phyloP scores from a whole-genome alignment of 768 basidiomycete genomes.

The Boletus bicolor region DNA sequence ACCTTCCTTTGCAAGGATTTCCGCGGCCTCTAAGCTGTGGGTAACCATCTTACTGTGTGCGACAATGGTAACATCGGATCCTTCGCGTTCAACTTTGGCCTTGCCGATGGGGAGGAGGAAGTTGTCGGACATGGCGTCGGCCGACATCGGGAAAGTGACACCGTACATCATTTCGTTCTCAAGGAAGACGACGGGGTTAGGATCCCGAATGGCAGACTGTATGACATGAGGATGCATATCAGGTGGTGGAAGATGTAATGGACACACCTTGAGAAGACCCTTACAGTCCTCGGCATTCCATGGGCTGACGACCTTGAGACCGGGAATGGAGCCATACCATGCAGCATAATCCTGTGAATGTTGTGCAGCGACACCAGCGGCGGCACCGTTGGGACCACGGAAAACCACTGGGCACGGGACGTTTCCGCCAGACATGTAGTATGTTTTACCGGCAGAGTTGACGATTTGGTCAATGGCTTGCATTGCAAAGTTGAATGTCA shows the following conservation, averaged over 20 bases:
- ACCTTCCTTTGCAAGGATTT: conserved; percentile 89
- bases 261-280: conserved; percentile 86
- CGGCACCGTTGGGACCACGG: conserved; percentile 99
- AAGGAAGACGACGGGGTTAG: conserved; percentile 97
- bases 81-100: conserved; percentile 92
- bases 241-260: background rate
- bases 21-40: conserved; percentile 92
- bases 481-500: conserved; percentile 99
- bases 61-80: conserved; percentile 91
- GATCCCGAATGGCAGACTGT: conserved; percentile 94
- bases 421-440: conserved; percentile 99
- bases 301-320: conserved; percentile 95
- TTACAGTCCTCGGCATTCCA: conserved; percentile 99
- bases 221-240: background rate
- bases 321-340: conserved; percentile 92
- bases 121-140: conserved; percentile 92
- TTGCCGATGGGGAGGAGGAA: conserved; percentile 97
- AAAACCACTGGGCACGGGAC: conserved; percentile 98
- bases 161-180: conserved; percentile 99
- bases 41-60: conserved; percentile 99
- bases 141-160: conserved; percentile 92
- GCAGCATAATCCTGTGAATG: conserved; percentile 98
- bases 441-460: conserved; percentile 99
- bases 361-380: conserved; percentile 93
- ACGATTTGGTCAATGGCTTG: conserved; percentile 99